phyloP scores from a whole-genome alignment of 176 grass and related monocot species.

The Pharus latifolius region DNA sequence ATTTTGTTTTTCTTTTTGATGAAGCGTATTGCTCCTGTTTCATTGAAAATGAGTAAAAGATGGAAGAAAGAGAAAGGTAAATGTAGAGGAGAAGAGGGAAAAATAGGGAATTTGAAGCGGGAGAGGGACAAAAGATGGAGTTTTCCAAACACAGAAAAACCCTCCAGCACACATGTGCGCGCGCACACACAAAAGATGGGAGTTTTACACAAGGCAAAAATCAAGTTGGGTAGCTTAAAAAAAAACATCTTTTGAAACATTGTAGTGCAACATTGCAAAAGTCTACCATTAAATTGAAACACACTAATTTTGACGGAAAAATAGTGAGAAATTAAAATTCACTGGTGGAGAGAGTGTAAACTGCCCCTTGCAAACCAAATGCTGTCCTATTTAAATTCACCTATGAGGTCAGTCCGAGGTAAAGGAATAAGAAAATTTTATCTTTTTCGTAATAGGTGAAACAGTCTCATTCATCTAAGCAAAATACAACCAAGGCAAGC shows the following conservation, averaged over 20 bases:
- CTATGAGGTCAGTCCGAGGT: neutral
- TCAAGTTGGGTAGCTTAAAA: too few relatives aligned
- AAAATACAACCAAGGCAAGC: neutral
- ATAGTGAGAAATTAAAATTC: neutral
- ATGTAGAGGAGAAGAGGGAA: neutral
- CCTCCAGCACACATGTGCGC: too few relatives aligned
- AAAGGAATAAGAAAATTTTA: too few relatives aligned
- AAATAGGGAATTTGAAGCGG: neutral
- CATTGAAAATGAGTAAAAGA: too few relatives aligned
- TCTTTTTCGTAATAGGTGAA: neutral
- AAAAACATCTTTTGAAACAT: neutral
- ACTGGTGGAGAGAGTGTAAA: neutral
- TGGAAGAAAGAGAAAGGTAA: neutral
- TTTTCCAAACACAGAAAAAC: too few relatives aligned
- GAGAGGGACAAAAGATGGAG: too few relatives aligned
- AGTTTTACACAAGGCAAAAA: too few relatives aligned
- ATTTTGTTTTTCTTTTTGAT: too few relatives aligned
- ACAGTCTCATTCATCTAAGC: neutral
- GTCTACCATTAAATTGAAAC: neutral
- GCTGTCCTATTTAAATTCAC: neutral
- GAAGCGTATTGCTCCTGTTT: too few relatives aligned
- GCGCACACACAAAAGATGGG: too few relatives aligned
- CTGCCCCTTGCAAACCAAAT: neutral
- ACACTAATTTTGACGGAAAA: neutral
- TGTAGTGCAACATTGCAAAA: neutral